Percentiles rank a stretch among this genome's conserved stretches.
Conservation (phyloP, 768 basidiomycete species). For the Lentinula raphanica region DNA sequence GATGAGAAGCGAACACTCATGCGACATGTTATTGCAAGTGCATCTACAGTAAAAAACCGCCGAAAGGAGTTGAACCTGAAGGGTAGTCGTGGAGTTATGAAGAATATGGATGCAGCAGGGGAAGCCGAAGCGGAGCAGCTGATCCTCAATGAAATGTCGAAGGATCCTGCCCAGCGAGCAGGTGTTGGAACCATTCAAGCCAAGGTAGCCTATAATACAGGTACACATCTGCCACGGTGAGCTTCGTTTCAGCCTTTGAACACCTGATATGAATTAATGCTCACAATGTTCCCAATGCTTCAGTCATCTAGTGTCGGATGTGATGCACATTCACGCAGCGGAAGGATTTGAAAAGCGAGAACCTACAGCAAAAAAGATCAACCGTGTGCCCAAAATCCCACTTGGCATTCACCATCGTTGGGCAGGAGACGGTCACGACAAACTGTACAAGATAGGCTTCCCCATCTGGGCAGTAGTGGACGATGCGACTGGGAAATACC, state of each 20-base stretch:
- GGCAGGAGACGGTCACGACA: slow-evolving; percentile 31
- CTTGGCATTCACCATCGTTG: slow-evolving; percentile 27
- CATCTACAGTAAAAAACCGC: slow-evolving; percentile 23
- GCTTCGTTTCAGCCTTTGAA: background rate
- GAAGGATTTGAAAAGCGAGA: slow-evolving; percentile 18
- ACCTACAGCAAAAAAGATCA: slow-evolving; percentile 22
- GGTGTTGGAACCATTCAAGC: slow-evolving; percentile 23
- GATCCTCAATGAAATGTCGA: slow-evolving; percentile 28
- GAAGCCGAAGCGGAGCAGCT: slow-evolving; percentile 29
- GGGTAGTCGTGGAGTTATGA: no score
- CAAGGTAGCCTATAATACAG: no score
- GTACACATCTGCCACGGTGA: slow-evolving; percentile 27
- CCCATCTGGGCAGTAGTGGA: slow-evolving; percentile 23
- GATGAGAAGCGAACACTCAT: background rate
- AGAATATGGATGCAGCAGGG: slow-evolving; percentile 20
- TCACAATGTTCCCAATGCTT: background rate
- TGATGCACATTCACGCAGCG: slow-evolving; percentile 11
- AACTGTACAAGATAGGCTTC: slow-evolving; percentile 26
- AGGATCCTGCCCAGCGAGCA: slow-evolving; percentile 27
- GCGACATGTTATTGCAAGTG: slow-evolving; percentile 12
- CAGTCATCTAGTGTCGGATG: no score
- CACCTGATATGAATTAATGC: background rate
- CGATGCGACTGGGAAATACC: slow-evolving; percentile 22
- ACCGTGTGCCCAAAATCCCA: slow-evolving; percentile 6
- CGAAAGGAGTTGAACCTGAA: no score